Evolutionary conservation across 768 basidiomycete genomes (phyloP).

Genomic region (Xerocomus brunneocitrinus): DNA sequence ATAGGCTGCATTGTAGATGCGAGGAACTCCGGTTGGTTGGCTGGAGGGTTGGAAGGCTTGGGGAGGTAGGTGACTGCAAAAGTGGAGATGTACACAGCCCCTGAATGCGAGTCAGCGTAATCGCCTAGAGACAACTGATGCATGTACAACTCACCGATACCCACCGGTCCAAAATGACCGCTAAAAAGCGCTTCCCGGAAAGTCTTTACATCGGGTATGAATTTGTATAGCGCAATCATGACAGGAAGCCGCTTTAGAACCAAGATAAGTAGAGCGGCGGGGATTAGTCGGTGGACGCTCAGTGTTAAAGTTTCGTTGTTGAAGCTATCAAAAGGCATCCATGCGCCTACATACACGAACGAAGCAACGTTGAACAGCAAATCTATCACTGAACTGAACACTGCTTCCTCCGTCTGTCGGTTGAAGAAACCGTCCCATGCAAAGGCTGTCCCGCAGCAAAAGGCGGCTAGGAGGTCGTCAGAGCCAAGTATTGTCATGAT

Average conservation of each 20-base stretch:
- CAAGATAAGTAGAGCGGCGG: constrained; percentile 79
- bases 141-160: constrained; percentile 47
- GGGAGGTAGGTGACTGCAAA: constrained; percentile 65
- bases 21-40: constrained; percentile 59
- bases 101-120: constrained; percentile 29
- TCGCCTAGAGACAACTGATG: neutral
- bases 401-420: constrained; percentile 88
- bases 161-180: constrained; percentile 93
- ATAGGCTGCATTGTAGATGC: constrained; percentile 84
- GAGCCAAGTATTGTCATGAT: constrained; percentile 81
- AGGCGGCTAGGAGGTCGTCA: constrained; percentile 92
- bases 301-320: constrained; percentile 60
- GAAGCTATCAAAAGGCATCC: constrained; percentile 92
- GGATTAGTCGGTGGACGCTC: constrained; percentile 78
- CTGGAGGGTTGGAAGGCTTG: constrained; percentile 39
- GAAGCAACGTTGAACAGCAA: constrained; percentile 93
- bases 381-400: constrained; percentile 95
- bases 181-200: constrained; percentile 90
- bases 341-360: constrained; percentile 94
- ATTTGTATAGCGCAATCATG: constrained; percentile 80
- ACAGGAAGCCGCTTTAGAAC: constrained; percentile 78
- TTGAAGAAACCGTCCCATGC: constrained; percentile 97
- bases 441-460: constrained; percentile 92
- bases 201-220: constrained; percentile 96
- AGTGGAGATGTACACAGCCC: constrained; percentile 91